Base-by-base conservation (phyloP, 768 basidiomycete species). In the Mycena belliarum region DNA sequence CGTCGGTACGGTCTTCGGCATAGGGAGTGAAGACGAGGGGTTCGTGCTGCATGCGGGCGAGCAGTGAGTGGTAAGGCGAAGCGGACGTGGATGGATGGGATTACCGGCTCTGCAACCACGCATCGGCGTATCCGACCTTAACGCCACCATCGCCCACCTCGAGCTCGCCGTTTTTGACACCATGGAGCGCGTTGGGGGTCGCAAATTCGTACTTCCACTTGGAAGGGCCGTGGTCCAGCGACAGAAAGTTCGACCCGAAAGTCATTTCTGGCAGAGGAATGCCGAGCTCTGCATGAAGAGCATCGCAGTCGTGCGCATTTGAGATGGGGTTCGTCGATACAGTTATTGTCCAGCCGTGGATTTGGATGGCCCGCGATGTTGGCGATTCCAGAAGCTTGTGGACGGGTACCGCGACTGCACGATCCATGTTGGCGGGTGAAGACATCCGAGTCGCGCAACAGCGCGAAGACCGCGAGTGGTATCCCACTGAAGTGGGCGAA, bases 181-280 rank as follows among this genome's bases (percentile, higher is more conserved):
- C 76, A 41, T 74, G 74, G 44, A 99, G 73, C 1, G 94, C 93
- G 12, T 82, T 79, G 37, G 82, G 73, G 0, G 90, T 79, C 21
- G 82, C 79, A 70, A 97, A 95, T 0, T 75, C 66, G 55, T 89
- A 84, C 49, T 71, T 74, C 81, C 89, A 88, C 12, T 83, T 84
- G 9, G 82, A 84, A 0, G 83, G 72, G 24, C 68, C 74, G 65
- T 98, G 92, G 29, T 79, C 76, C 24, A 98, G 73, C 4, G 78
- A 74, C 10, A 99, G 79, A 16, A 69, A 70, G 72, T 98, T 98
- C 71, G 82, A 84, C 6, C 94, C 95, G 66, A 98, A 98, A 0
- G 91, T 94, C 93, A 98, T 98, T 70, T 99, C 97, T 3, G 97
- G 97, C 1, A 96, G 72, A 0, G 96, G 91, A 24, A 98, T 79